phyloP scores from a whole-genome alignment of 2,329 filamentous ascomycete genomes.

The Coniochaeta sp. region DNA sequence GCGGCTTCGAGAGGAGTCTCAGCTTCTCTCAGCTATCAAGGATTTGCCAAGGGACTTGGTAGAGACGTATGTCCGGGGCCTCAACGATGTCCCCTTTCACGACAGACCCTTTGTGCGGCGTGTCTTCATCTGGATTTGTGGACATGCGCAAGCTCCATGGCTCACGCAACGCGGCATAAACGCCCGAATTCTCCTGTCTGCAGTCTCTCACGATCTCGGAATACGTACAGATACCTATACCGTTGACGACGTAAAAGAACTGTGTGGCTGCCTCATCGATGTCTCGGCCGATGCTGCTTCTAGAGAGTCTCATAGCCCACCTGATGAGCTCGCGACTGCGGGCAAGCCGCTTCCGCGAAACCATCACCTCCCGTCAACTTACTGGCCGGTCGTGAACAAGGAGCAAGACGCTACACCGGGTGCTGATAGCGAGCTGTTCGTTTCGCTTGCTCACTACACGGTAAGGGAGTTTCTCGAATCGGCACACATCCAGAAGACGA shows the following conservation, averaged over 20 bases:
- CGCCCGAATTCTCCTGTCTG: neutral
- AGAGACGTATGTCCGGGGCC: slow-evolving; percentile 1
- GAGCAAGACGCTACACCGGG: neutral
- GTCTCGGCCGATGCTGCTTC: neutral
- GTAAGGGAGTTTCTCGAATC: slow-evolving; percentile 10
- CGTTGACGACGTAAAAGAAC: neutral
- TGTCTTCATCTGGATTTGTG: neutral
- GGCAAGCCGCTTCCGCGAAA: neutral
- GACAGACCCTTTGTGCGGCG: neutral
- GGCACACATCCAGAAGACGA: neutral
- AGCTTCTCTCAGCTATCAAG: neutral
- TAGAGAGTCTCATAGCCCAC: neutral
- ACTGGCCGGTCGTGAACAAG: neutral
- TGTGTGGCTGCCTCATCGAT: neutral
- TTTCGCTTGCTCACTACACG: slow-evolving; percentile 10
- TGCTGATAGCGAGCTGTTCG: neutral
- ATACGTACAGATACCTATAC: neutral
- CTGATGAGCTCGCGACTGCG: neutral
- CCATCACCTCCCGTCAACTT: neutral
- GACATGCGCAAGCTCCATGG: neutral
- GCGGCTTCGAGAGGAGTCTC: neutral
- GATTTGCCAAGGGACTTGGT: neutral
- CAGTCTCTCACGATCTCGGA: neutral
- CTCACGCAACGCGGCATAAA: neutral
- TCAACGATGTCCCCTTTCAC: neutral